A percentile compares a stretch with the other conserved stretches of the same genome.
phyloP scores from a whole-genome alignment of 495 filamentous ascomycete species.

The Aspergillus nidulans region DNA sequence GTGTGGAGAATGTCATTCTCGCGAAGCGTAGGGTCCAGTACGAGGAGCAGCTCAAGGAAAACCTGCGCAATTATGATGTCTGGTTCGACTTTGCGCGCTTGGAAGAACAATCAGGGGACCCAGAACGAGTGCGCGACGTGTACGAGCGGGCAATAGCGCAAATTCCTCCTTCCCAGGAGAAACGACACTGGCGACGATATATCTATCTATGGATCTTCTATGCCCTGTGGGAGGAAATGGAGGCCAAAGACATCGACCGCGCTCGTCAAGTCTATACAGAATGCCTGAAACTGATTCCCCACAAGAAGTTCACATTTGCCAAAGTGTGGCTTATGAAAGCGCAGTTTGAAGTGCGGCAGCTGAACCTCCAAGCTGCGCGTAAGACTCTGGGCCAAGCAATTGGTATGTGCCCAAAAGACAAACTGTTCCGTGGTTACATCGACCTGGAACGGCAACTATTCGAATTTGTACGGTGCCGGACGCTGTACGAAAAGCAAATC shows the following conservation, averaged over 20 bases:
- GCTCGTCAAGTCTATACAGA: constrained; percentile 88
- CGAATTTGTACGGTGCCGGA: constrained; percentile 86
- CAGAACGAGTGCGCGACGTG: constrained; percentile 79
- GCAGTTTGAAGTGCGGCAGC: constrained; percentile 87
- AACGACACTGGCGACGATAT: constrained; percentile 94
- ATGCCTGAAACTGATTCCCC: constrained; percentile 81
- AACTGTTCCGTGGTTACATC: constrained; percentile 89
- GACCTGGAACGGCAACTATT: constrained; percentile 86
- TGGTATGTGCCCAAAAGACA: constrained; percentile 93
- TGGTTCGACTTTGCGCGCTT: constrained; percentile 96
- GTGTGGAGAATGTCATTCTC: constrained; percentile 90
- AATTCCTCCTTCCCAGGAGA: constrained; percentile 91
- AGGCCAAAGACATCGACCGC: constrained; percentile 70
- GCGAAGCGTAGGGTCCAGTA: constrained; percentile 94
- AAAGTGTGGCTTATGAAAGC: constrained; percentile 94
- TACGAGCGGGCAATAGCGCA: constrained; percentile 97
- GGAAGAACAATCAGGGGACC: constrained; percentile 77
- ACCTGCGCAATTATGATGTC: constrained; percentile 87
- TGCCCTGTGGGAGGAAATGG: constrained; percentile 88
- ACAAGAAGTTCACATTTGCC: constrained; percentile 96
- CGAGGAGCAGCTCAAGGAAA: constrained; percentile 89
- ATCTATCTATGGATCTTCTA: constrained; percentile 99
- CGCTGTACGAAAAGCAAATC: constrained; percentile 87
- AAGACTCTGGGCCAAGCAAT: constrained; percentile 87
- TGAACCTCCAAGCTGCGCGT: constrained; percentile 70